Conservation (phyloP, 768 basidiomycete species). For the Macrolepiota albuminosa region DNA sequence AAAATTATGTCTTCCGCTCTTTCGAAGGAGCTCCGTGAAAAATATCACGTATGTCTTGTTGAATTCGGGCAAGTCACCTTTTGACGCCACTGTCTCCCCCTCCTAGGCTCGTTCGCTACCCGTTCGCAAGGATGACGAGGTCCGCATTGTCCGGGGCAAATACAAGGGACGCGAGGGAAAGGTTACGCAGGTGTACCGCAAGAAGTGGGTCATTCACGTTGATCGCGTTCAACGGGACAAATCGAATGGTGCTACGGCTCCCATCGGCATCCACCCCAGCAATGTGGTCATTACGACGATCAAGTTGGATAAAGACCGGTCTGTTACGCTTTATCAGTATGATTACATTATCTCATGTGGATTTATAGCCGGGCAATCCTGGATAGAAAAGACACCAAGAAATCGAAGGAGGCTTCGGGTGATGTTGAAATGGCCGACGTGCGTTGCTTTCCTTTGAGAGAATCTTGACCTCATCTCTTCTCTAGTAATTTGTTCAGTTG, state of each 20-base stretch:
- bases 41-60: constrained; percentile 72
- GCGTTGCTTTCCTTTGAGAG: constrained; percentile 27
- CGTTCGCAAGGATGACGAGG: constrained; percentile 97
- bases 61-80: background rate
- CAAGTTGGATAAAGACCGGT: constrained; percentile 92
- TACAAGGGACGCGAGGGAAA: constrained; percentile 99
- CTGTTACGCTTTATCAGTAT: constrained; percentile 13
- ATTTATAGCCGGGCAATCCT: constrained; percentile 69
- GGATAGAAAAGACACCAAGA: constrained; percentile 82
- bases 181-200: constrained; percentile 95
- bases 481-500: constrained; percentile 26
- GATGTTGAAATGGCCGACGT: constrained; percentile 84
- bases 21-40: constrained; percentile 88
- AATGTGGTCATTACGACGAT: constrained; percentile 92
- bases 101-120: constrained; percentile 83
- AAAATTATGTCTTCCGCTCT: constrained; percentile 98
- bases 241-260: constrained; percentile 90
- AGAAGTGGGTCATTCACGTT: constrained; percentile 98
- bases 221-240: constrained; percentile 98
- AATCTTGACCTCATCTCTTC: constrained; percentile 9
- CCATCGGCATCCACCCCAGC: constrained; percentile 94
- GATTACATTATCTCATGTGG: constrained; percentile 2
- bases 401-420: constrained; percentile 35
- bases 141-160: constrained; percentile 93
- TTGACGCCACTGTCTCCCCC: background rate